phyloP scores from a whole-genome alignment of 2,329 filamentous ascomycete species.

The Pleomassaria siparia region DNA sequence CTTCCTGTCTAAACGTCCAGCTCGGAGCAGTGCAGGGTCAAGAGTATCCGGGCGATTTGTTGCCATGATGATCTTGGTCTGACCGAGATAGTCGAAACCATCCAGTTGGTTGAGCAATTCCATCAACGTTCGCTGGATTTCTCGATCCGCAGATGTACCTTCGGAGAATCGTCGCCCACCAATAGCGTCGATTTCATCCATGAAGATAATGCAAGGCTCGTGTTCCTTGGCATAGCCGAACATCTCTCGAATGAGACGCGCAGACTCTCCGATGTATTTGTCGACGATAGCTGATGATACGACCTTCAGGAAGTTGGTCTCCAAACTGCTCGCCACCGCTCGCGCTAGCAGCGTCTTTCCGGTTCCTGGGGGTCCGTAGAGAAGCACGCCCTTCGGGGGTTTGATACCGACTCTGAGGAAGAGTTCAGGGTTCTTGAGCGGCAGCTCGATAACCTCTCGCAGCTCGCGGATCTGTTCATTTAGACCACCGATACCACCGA shows the following conservation, averaged over 20 bases:
- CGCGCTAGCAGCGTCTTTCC: conserved; percentile 94
- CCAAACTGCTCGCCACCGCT: conserved; percentile 92
- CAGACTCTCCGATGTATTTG: conserved; percentile 99
- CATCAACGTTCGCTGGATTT: conserved; percentile 98
- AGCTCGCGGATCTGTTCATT: conserved; percentile 98
- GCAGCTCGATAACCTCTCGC: conserved; percentile 95
- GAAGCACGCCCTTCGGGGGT: conserved; percentile 92
- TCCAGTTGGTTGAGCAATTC: conserved; percentile 98
- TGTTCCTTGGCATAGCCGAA: conserved; percentile 99
- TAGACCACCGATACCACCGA: conserved; percentile 93
- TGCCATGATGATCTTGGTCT: conserved; percentile 99
- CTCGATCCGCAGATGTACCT: conserved; percentile 94
- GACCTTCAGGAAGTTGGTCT: conserved; percentile 98
- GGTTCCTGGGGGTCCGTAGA: conserved; percentile 95
- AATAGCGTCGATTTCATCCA: conserved; percentile 99
- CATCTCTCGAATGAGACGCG: conserved; percentile 97
- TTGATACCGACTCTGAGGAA: conserved; percentile 98
- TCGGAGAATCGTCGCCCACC: conserved; percentile 95
- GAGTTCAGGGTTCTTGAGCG: conserved; percentile 96
- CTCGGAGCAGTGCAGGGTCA: conserved; percentile 87
- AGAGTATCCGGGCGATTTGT: conserved; percentile 97
- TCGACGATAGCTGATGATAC: conserved; percentile 98
- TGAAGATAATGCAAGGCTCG: conserved; percentile 99
- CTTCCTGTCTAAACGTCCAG: conserved; percentile 92
- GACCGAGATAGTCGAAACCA: conserved; percentile 97